Evolutionary conservation across 768 basidiomycete species (phyloP).

Genomic region (Rickenella mellea): DNA sequence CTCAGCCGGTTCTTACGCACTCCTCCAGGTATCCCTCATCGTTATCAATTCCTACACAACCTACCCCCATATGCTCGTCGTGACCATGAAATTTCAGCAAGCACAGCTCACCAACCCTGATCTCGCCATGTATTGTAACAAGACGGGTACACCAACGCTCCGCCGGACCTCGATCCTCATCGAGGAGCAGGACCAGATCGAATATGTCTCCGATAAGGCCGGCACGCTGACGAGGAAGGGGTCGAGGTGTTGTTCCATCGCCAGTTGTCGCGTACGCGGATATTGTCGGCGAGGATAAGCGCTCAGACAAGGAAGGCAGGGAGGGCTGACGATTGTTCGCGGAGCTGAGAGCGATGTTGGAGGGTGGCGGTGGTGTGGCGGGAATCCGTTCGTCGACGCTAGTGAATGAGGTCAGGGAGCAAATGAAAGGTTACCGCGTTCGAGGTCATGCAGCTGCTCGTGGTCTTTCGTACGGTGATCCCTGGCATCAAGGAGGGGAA

Average conservation of each 20-base stretch:
- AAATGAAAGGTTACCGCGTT: slow-evolving; percentile 15
- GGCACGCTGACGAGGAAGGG: slow-evolving; percentile 95
- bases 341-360: slow-evolving; percentile 52
- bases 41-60: slow-evolving; percentile 98
- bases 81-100: slow-evolving; percentile 99
- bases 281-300: slow-evolving; percentile 78
- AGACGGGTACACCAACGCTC: slow-evolving; percentile 91
- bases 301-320: slow-evolving; percentile 45
- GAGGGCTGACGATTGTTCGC: slow-evolving; percentile 74
- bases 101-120: slow-evolving; percentile 95
- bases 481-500: slow-evolving; percentile 88
- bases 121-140: slow-evolving; percentile 95
- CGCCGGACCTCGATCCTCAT: slow-evolving; percentile 96
- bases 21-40: slow-evolving; percentile 74
- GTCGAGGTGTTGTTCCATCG: slow-evolving; percentile 93
- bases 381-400: slow-evolving; percentile 52
- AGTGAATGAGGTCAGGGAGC: slow-evolving; percentile 22
- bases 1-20: slow-evolving; percentile 8
- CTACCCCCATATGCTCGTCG: slow-evolving; percentile 98
- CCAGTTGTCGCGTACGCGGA: slow-evolving; percentile 86
- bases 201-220: slow-evolving; percentile 91
- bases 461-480: slow-evolving; percentile 97
- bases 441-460: slow-evolving; percentile 38
- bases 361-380: slow-evolving; percentile 22
- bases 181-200: slow-evolving; percentile 96